Conservation (phyloP, 768 basidiomycete genomes). For the Cyclocybe cylindracea region DNA sequence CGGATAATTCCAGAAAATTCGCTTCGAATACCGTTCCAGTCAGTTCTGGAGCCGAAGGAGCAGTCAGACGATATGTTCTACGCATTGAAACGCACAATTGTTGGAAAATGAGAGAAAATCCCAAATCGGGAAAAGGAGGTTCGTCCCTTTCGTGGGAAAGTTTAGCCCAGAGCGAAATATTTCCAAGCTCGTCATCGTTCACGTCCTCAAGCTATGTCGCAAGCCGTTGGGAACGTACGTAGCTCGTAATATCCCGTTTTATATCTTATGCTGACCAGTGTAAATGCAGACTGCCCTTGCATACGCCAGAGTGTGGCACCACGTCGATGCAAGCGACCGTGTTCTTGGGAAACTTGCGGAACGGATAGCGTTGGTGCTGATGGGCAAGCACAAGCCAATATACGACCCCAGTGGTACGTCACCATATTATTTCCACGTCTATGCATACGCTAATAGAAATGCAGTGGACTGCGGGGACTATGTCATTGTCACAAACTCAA, state of each 20-base stretch:
- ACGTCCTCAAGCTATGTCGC: constrained; percentile 58
- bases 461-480: constrained; percentile 98
- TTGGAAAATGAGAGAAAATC: too few species aligned
- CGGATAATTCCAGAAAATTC: too few species aligned
- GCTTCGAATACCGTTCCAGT: too few species aligned
- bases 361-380: constrained; percentile 91
- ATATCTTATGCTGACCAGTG: not conserved
- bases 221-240: constrained; percentile 78
- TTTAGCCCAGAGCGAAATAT: not conserved
- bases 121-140: not conserved
- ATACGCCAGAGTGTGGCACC: constrained; percentile 95
- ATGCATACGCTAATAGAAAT: not conserved
- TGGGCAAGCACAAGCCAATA: constrained; percentile 99
- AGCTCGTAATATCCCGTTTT: not conserved
- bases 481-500: constrained; percentile 91
- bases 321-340: constrained; percentile 87
- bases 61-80: too few species aligned
- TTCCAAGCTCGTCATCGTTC: constrained; percentile 11
- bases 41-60: too few species aligned
- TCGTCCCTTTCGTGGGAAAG: constrained; percentile 16
- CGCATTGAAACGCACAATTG: too few species aligned
- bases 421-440: not conserved
- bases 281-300: constrained; percentile 83
- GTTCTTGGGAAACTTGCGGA: constrained; percentile 94
- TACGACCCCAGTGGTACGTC: constrained; percentile 86